These are phyloP conservation scores for Trypanosoma avium DNA, from an alignment of 208 protist genomes.

Conservation along the genomic window DNA sequence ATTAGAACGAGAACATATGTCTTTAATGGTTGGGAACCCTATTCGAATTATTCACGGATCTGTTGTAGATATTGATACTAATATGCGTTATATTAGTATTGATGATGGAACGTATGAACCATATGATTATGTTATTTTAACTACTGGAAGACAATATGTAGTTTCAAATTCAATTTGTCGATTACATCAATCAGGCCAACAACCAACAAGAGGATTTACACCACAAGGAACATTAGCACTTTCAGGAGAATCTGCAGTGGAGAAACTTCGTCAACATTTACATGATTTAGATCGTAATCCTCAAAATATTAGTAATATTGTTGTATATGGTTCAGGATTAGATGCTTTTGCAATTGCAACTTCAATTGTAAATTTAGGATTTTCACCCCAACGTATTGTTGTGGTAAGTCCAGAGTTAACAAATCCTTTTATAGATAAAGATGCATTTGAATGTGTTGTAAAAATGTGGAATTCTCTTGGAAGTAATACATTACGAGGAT, in stretches of 20 bases:
- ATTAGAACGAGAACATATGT: slow-evolving; percentile 79
- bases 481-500: slow-evolving; percentile 77
- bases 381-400: slow-evolving; percentile 79
- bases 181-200: slow-evolving; percentile 55
- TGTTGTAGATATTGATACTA: slow-evolving; percentile 87
- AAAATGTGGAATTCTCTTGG: slow-evolving; percentile 72
- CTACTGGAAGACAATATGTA: slow-evolving; percentile 87
- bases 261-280: slow-evolving; percentile 60
- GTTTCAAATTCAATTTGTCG: slow-evolving; percentile 53
- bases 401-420: slow-evolving; percentile 57
- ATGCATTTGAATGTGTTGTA: slow-evolving; percentile 49
- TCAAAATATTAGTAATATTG: slow-evolving; percentile 66
- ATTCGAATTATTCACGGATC: slow-evolving; percentile 76
- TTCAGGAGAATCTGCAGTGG: slow-evolving; percentile 47
- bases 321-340: slow-evolving; percentile 87
- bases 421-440: slow-evolving; percentile 44
- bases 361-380: slow-evolving; percentile 66
- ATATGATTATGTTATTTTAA: slow-evolving; percentile 90
- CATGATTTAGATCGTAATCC: slow-evolving; percentile 54
- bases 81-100: slow-evolving; percentile 69
- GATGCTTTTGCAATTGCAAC: slow-evolving; percentile 72
- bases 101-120: slow-evolving; percentile 87
- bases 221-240: slow-evolving; percentile 35
- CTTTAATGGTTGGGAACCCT: slow-evolving; percentile 44
- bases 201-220: slow-evolving; percentile 52